Percentiles rank a stretch among this genome's conserved stretches.
These are phyloP conservation scores for Croton setiger DNA, from an alignment of 441 rosid genomes.

Conservation along the genomic window DNA sequence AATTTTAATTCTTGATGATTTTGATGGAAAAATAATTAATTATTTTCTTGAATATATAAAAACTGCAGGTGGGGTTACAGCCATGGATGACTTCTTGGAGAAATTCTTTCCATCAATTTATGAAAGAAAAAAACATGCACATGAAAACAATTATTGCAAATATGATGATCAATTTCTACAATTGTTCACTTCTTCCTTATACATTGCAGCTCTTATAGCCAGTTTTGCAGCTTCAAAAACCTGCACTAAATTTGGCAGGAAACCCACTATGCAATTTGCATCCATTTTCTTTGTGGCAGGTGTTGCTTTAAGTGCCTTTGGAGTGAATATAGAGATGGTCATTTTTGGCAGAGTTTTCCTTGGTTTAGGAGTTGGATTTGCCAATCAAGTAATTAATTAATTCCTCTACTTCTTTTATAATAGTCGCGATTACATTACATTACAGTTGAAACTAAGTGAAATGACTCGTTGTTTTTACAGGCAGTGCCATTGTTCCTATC, in stretches of 20 bases:
- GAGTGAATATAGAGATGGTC: conserved; percentile 15
- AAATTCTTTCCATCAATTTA: conserved; percentile 6
- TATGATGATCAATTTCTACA: conserved; percentile 17
- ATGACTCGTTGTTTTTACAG: conserved; percentile 2
- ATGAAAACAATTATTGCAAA: conserved; percentile 14
- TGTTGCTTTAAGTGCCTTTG: conserved; percentile 14
- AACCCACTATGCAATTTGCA: conserved; percentile 32
- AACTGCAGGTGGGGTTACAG: conserved; percentile 15
- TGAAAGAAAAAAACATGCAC: conserved; percentile 12
- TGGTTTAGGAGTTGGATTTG: conserved; percentile 23
- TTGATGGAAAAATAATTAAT: not conserved
- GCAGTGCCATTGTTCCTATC: conserved; percentile 21
- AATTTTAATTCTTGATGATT: not conserved
- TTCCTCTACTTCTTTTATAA: not conserved
- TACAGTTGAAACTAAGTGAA: not conserved
- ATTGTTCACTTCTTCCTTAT: conserved; percentile 24
- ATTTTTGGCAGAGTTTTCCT: conserved; percentile 21
- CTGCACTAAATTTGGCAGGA: conserved; percentile 25
- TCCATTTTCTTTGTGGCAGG: conserved; percentile 22
- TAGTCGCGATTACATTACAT: not conserved
- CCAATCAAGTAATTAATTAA: conserved; percentile 15
- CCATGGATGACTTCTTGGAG: conserved; percentile 17
- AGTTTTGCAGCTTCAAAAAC: conserved; percentile 28
- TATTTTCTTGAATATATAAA: not conserved
- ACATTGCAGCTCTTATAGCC: conserved; percentile 20